These are phyloP conservation scores for Auricularia sp. DNA, from an alignment of 768 basidiomycete genomes.

Conservation along the genomic window DNA sequence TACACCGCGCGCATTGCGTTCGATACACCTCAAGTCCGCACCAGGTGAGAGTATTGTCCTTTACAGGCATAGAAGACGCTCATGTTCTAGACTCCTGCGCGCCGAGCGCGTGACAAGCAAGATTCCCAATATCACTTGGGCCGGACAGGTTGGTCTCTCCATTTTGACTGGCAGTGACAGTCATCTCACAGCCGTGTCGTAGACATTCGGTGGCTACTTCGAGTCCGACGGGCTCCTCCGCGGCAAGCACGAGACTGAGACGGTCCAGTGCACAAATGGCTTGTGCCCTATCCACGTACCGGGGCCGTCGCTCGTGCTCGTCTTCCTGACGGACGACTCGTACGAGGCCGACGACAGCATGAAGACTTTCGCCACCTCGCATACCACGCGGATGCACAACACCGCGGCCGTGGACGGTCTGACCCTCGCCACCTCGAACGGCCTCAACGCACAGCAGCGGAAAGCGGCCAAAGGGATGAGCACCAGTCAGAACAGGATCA, in stretches of 20 bases:
- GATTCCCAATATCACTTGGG: slow-evolving; percentile 59
- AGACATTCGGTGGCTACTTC: slow-evolving; percentile 41
- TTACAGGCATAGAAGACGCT: background rate
- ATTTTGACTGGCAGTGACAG: background rate
- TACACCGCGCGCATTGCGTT: slow-evolving; percentile 40
- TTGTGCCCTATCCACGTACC: slow-evolving; percentile 51
- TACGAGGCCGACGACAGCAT: background rate
- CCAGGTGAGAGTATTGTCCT: slow-evolving; percentile 33
- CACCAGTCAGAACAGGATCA: background rate
- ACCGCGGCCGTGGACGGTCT: background rate
- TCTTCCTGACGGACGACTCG: slow-evolving; percentile 41
- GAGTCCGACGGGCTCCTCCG: slow-evolving; percentile 57
- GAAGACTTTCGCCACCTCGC: background rate
- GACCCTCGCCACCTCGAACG: background rate
- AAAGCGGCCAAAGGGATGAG: background rate
- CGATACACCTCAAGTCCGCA: slow-evolving; percentile 35
- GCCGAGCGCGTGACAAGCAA: slow-evolving; percentile 44
- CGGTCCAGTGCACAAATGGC: slow-evolving; percentile 45
- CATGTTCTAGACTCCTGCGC: slow-evolving; percentile 37
- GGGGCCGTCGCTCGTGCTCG: slow-evolving; percentile 65
- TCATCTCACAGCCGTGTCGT: background rate
- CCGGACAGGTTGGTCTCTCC: slow-evolving; percentile 35
- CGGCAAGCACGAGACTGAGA: slow-evolving; percentile 44
- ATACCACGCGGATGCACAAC: background rate
- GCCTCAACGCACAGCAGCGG: background rate